Evolutionary conservation across 2,329 filamentous ascomycete genomes (phyloP).

Genomic region (Iodosphaeria phyllophila): DNA sequence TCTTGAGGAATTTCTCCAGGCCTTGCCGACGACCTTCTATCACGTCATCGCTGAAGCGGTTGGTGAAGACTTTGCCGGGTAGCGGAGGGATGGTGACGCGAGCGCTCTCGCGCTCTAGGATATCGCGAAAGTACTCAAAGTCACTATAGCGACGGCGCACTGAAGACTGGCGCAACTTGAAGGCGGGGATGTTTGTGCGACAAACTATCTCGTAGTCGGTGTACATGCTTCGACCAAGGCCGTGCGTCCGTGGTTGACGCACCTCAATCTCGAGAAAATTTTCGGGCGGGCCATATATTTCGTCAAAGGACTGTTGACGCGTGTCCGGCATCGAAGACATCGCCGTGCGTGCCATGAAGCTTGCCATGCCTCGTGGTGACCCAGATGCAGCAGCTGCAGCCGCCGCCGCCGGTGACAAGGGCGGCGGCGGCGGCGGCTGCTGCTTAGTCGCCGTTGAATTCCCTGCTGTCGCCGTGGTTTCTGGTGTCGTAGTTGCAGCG

Average conservation of each 20-base stretch:
- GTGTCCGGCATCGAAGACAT: constrained; percentile 52
- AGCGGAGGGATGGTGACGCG: constrained; percentile 90
- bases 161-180: constrained; percentile 78
- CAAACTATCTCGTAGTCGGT: constrained; percentile 98
- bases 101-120: constrained; percentile 85
- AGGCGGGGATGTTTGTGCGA: constrained; percentile 95
- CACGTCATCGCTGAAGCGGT: constrained; percentile 93
- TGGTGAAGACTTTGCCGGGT: constrained; percentile 94
- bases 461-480: no score
- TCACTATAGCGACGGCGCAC: constrained; percentile 92
- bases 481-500: constrained; percentile 1
- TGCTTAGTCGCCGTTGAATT: no score
- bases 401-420: constrained; percentile 1
- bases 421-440: constrained; percentile 1
- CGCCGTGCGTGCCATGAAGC: constrained; percentile 29
- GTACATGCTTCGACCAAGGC: constrained; percentile 90
- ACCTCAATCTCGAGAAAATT: constrained; percentile 99
- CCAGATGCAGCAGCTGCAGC: no score
- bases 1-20: constrained; percentile 88
- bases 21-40: constrained; percentile 84
- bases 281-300: constrained; percentile 96
- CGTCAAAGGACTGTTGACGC: constrained; percentile 89
- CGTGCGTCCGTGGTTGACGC: constrained; percentile 82
- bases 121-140: constrained; percentile 97
- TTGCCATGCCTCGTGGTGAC: constrained; percentile 11